Conservation (phyloP, 805 yeast species). For the Jamesozyma rosinii region DNA sequence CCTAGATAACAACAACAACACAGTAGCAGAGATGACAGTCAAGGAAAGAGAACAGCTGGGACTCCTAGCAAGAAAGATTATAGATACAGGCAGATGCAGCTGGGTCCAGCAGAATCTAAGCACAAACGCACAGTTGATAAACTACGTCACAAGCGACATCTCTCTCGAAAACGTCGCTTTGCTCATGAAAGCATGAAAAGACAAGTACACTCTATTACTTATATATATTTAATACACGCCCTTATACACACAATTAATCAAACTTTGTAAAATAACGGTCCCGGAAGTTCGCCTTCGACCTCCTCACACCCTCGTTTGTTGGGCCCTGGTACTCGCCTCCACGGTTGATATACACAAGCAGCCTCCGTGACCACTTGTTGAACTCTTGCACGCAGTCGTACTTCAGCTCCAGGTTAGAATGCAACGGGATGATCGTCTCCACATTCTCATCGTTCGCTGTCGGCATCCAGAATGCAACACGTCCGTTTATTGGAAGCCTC, state of each 20-base stretch:
- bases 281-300: conserved; percentile 52
- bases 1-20: conserved; percentile 7
- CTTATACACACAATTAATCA: no score
- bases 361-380: conserved; percentile 85
- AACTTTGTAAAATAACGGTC: conserved; percentile 70
- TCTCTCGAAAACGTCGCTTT: conserved; percentile 68
- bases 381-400: conserved; percentile 79
- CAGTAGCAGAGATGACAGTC: conserved; percentile 32
- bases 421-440: conserved; percentile 66
- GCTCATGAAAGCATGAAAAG: conserved; percentile 25
- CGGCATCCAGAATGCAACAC: conserved; percentile 96
- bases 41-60: conserved; percentile 55
- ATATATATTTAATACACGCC: no score
- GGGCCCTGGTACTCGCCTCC: conserved; percentile 46
- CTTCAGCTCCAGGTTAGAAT: conserved; percentile 57
- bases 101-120: conserved; percentile 30
- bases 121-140: conserved; percentile 39
- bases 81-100: conserved; percentile 58
- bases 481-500: conserved; percentile 63
- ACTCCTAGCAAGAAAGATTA: conserved; percentile 53
- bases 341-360: conserved; percentile 69
- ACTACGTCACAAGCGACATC: conserved; percentile 47
- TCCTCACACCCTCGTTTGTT: conserved; percentile 36
- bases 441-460: conserved; percentile 80
- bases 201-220: no score